phyloP scores from a whole-genome alignment of 1,139 yeast species.

The Debaryomyces robertsiae region DNA sequence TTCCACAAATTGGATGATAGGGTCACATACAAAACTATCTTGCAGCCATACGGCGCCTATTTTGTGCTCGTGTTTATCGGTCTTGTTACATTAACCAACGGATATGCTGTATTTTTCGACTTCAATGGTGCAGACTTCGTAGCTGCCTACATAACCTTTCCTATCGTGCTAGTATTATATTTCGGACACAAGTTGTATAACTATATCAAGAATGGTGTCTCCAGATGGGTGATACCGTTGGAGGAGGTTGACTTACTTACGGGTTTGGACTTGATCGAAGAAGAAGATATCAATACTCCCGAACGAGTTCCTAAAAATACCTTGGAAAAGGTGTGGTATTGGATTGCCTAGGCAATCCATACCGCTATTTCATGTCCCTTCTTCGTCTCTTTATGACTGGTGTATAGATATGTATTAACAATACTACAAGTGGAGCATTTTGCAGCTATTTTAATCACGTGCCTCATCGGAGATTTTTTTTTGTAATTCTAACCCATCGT shows the following conservation, averaged over 20 bases:
- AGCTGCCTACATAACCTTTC: slow-evolving; percentile 64
- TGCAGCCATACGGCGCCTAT: slow-evolving; percentile 55
- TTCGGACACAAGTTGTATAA: slow-evolving; percentile 42
- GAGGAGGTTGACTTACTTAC: slow-evolving; percentile 47
- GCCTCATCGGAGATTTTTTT: slow-evolving; percentile 8
- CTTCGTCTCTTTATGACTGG: no score
- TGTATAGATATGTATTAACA: no score
- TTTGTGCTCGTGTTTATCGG: slow-evolving; percentile 49
- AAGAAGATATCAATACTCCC: slow-evolving; percentile 35
- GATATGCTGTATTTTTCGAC: slow-evolving; percentile 58
- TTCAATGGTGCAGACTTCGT: slow-evolving; percentile 55
- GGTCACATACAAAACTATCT: slow-evolving; percentile 49
- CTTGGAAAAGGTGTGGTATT: slow-evolving; percentile 41
- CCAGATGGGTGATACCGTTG: slow-evolving; percentile 38
- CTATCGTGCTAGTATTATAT: slow-evolving; percentile 52
- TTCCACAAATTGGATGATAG: slow-evolving; percentile 45
- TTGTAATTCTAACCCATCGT: background rate
- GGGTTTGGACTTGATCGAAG: slow-evolving; percentile 48
- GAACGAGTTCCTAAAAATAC: slow-evolving; percentile 37
- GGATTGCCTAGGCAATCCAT: slow-evolving; percentile 31
- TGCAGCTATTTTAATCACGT: slow-evolving; percentile 5
- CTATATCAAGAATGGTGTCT: slow-evolving; percentile 29
- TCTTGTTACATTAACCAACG: slow-evolving; percentile 56
- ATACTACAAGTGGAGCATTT: background rate
- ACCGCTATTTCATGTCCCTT: no score